Evolutionary conservation across 352 stramenopile species (phyloP).

Genomic region (Phytophthora sp.): DNA sequence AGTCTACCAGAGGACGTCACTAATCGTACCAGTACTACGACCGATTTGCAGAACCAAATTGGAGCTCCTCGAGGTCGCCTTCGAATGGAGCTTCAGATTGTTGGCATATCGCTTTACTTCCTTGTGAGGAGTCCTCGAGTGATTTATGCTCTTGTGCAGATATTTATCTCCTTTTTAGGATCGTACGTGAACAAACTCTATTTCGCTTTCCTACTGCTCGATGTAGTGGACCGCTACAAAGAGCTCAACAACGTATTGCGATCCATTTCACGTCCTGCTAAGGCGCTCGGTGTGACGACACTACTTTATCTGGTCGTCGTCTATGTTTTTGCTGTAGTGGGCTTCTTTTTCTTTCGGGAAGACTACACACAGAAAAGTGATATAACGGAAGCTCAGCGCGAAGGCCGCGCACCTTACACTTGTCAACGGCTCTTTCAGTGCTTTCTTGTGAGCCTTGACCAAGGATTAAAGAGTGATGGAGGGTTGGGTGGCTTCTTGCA

Average conservation of each 20-base stretch:
- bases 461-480: slow-evolving; percentile 73
- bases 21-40: too few species aligned
- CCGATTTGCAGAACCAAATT: slow-evolving; percentile 2
- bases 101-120: slow-evolving; percentile 58
- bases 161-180: slow-evolving; percentile 61
- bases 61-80: slow-evolving; percentile 1
- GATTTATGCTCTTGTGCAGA: slow-evolving; percentile 64
- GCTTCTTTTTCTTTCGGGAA: slow-evolving; percentile 76
- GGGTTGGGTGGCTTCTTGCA: slow-evolving; percentile 62
- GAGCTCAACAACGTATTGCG: slow-evolving; percentile 74
- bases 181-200: slow-evolving; percentile 78
- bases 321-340: slow-evolving; percentile 76
- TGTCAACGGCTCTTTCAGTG: slow-evolving; percentile 77
- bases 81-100: slow-evolving; percentile 30
- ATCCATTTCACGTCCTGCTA: slow-evolving; percentile 64
- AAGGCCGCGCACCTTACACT: slow-evolving; percentile 49
- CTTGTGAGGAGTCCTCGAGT: slow-evolving; percentile 58
- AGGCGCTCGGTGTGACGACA: slow-evolving; percentile 62
- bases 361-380: slow-evolving; percentile 50
- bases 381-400: slow-evolving; percentile 40
- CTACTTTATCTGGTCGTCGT: slow-evolving; percentile 76
- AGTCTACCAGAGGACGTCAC: background rate
- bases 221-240: slow-evolving; percentile 82
- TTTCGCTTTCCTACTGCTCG: slow-evolving; percentile 78
- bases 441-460: slow-evolving; percentile 74